Evolutionary conservation across 2,329 filamentous ascomycete genomes (phyloP), one percentile per base, ranked within the genome.

Genomic region (Verticillium dahliae): DNA sequence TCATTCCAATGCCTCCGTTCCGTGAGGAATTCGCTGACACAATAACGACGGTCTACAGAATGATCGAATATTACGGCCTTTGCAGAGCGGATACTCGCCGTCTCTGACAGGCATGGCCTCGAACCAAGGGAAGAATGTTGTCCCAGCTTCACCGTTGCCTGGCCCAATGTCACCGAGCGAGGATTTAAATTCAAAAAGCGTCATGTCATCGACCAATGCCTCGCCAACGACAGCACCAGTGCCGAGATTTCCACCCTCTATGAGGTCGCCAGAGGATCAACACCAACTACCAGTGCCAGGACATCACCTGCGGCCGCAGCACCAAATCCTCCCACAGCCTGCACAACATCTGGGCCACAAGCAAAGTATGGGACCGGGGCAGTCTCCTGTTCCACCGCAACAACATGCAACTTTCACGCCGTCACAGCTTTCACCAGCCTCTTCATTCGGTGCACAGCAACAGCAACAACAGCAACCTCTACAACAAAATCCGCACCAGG

Each of bases 61-160:
- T 60, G 73, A 76, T 27, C 69, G 71, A 13, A 65, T 73, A 1
- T 71, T 73, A 11, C 66, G 63, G 5, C 66, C 67, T 39, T 58
- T 68, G 6, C 67, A 55, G 15, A 65, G 27, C 7, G 38, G 38
- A 1, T 41, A 58, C 38, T 58, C 57, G 18, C 57, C 57, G 15
- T 58, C 57, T 4, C 9, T 50, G 6, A 33, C 38, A 3, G 27
- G 39, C 27, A 31, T 50, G 7, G 9, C 27, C 15, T 18, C n/a
- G 35, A 58, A 31, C 14, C 38, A 27, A 13, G 38, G 57, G 13
- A 41, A 52, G 27, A 10, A n/a, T 52, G 18, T 9, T 6, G 5
- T 50, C 13, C 57, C 57, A 13, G 13, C 39, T 4, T 34, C 57
- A 10, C 38, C 45, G 1, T 34, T 58, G 22, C 57, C 57, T 6